These are phyloP conservation scores for Cercospora sesami DNA, from an alignment of 2,329 filamentous ascomycete genomes.

Conservation along the genomic window DNA sequence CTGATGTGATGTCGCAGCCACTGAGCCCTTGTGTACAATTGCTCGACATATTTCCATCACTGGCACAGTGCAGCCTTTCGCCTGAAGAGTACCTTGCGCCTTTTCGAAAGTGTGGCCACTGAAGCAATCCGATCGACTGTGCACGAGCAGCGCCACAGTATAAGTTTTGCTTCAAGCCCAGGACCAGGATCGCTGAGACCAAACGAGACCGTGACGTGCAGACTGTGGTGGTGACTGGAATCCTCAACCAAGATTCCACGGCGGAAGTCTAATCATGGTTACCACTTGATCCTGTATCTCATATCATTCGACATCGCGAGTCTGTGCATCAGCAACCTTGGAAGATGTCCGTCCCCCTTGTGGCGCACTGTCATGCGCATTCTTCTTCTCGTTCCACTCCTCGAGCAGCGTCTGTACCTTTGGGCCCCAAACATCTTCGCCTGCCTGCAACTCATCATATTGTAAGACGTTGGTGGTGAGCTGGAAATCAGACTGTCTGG, in stretches of 20 bases:
- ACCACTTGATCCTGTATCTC: not conserved
- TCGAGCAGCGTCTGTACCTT: conserved; percentile 62
- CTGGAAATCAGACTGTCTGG: conserved; percentile 77
- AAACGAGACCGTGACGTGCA: not conserved
- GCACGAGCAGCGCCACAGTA: not conserved
- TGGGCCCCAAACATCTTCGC: conserved; percentile 79
- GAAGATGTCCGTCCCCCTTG: not conserved
- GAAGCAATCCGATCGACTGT: not conserved
- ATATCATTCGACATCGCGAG: not conserved
- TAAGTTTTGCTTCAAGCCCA: not conserved
- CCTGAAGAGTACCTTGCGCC: not conserved
- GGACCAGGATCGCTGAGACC: not conserved
- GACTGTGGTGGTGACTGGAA: not conserved
- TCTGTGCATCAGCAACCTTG: not conserved
- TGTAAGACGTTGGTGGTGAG: conserved; percentile 74
- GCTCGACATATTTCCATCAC: not conserved
- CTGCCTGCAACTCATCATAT: conserved; percentile 71
- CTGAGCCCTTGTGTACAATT: not conserved
- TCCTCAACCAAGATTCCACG: not conserved
- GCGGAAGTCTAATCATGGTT: not conserved
- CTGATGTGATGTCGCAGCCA: not conserved
- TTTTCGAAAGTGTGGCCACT: not conserved
- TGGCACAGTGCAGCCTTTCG: not conserved
- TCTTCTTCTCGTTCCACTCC: conserved; percentile 25
- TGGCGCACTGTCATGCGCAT: not conserved